Percentiles rank a stretch among this genome's conserved stretches.
phyloP scores from a whole-genome alignment of 495 filamentous ascomycete species.

The Staphylotrichum tortipilum region DNA sequence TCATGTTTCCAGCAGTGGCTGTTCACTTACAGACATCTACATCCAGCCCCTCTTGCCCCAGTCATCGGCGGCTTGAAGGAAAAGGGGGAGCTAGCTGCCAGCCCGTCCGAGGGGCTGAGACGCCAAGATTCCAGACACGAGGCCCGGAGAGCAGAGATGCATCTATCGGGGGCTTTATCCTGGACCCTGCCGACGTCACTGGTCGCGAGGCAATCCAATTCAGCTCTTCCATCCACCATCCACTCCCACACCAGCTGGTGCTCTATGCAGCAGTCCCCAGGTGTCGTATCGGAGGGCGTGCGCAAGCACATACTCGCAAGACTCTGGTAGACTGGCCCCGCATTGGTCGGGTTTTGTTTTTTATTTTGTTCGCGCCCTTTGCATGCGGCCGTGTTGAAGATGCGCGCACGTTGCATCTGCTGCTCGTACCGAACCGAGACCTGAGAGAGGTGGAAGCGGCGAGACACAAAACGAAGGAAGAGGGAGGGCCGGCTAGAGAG shows the following conservation, averaged over 20 bases:
- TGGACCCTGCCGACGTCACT: slow-evolving; percentile 18
- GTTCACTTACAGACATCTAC: no score
- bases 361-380: neutral
- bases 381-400: neutral
- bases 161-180: neutral
- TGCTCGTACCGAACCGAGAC: neutral
- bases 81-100: no score
- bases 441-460: neutral
- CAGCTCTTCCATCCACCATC: no score
- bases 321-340: no score
- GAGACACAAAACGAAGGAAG: neutral
- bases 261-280: no score
- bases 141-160: neutral
- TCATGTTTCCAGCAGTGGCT: no score
- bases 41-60: no score
- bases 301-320: neutral
- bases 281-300: neutral
- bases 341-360: no score
- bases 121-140: neutral
- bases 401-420: neutral
- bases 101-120: neutral
- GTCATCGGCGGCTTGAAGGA: neutral
- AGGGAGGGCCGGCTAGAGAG: no score
- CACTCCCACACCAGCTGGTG: no score
- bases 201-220: no score